Base-by-base conservation (phyloP, 73 alveolate genomes). In the Tetrahymena thermophila region DNA sequence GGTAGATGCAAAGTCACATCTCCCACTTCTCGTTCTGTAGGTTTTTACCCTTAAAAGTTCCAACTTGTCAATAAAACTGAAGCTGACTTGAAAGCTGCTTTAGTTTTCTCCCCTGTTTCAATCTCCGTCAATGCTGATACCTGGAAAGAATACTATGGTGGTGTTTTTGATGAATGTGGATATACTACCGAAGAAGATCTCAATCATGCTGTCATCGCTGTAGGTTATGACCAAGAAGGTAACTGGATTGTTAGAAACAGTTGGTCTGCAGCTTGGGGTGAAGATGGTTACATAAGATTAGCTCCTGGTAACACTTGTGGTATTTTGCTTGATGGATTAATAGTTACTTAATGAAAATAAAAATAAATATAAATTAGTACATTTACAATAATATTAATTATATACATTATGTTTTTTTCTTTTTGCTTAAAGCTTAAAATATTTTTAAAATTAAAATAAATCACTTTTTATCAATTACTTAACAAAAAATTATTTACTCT, bases 181-280 rank as follows among this genome's bases (percentile, higher is more conserved):
- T 44, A 28, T 35, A 40, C 95, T 84, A 56, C 25, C 10, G 35
- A 21, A 56, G 6, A 9, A 5, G 34, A 56, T 23, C 94, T 94
- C 17, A 96, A 96, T 95, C 98, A 96, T 93, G 98, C 96, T 19
- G 98, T 97, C 15, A 34, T 94, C 28, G 95, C 85, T 25, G 98
- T 97, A 34, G 98, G 98, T 71, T 97, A 95, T 93, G 96, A 55
- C 34, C 93, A 43, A 44, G 16, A 40, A 40, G 71, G 89, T n/a
- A 93, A 93, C 84, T 97, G 97, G 97, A 55, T 94, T 58, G 96
- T 97, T 8, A 97, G 95, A 93, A 97, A 97, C 56, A 96, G 98
- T 13, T 97, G 98, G 98, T 96, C 97, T 10, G 38, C 96, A 17
- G 14, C 55, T 40, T 97, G 98, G 98, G 98, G 98, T 17, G 97